Conservation (phyloP, 768 basidiomycete species). For the Leccinum olivaceopallidum region DNA sequence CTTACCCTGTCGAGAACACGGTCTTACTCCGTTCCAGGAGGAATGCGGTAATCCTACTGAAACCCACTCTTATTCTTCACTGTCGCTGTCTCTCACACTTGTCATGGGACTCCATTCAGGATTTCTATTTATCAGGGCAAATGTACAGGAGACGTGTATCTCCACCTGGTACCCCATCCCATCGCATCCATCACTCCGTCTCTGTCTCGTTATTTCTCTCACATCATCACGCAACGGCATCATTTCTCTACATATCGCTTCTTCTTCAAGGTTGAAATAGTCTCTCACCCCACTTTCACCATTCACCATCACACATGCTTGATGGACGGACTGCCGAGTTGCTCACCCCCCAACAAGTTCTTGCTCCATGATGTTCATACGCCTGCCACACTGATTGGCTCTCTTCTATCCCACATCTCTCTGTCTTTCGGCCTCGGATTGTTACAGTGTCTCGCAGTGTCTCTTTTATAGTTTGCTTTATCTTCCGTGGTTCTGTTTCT, state of each 20-base stretch:
- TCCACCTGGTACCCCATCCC: constrained; percentile 27
- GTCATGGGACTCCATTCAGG: constrained; percentile 32
- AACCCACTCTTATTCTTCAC: constrained; percentile 17
- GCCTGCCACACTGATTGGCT: constrained; percentile 11
- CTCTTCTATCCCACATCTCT: constrained; percentile 17
- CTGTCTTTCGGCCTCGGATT: constrained; percentile 18
- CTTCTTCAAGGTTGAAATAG: constrained; percentile 19
- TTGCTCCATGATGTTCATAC: constrained; percentile 16
- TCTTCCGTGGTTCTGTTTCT: constrained; percentile 21
- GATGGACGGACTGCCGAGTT: constrained; percentile 23
- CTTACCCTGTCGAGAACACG: constrained; percentile 21
- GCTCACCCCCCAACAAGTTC: constrained; percentile 15
- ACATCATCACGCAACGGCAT: constrained; percentile 32
- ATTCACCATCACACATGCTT: constrained; percentile 20
- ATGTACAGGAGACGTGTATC: constrained; percentile 31
- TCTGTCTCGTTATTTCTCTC: constrained; percentile 24
- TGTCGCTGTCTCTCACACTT: constrained; percentile 21
- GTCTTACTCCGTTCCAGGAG: constrained; percentile 25
- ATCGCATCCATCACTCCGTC: constrained; percentile 24
- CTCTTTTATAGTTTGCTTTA: constrained; percentile 22
- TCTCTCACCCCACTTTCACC: constrained; percentile 10
- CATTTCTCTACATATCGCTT: constrained; percentile 26
- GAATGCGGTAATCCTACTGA: constrained; percentile 21
- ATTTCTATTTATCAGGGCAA: constrained; percentile 36
- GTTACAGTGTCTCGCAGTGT: constrained; percentile 16